Conservation (phyloP, 1,284 basidiomycete species). For the Flammula alnicola region DNA sequence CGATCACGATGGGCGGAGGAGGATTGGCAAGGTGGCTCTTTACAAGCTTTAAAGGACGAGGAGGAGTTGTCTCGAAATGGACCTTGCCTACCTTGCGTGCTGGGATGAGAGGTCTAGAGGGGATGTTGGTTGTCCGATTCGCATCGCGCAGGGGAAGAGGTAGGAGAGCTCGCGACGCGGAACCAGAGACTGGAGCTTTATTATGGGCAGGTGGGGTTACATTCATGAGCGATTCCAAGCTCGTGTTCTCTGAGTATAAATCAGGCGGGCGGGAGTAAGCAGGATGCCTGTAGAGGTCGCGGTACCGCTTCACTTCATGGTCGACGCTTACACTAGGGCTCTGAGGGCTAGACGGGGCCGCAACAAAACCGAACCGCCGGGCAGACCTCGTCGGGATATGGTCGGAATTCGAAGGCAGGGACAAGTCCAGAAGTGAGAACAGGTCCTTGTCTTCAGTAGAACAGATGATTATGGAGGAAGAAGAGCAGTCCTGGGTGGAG, state of each 20-base stretch:
- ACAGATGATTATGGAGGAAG: constrained; percentile 3
- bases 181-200: not conserved
- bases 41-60: not conserved
- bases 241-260: constrained; percentile 6
- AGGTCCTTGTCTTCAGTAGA: constrained; percentile 4
- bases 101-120: not conserved
- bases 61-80: not conserved
- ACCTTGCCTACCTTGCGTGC: not conserved
- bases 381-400: not conserved
- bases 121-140: not conserved
- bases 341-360: not conserved
- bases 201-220: not conserved
- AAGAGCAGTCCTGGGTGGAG: not conserved
- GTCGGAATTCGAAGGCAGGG: not conserved
- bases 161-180: not conserved
- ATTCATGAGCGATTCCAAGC: constrained; percentile 4
- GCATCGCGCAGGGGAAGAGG: not conserved
- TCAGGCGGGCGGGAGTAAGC: constrained; percentile 17
- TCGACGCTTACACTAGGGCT: not conserved
- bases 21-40: not conserved
- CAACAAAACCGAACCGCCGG: constrained; percentile 4
- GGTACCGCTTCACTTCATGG: constrained; percentile 13
- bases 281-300: constrained; percentile 16
- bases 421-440: not conserved
- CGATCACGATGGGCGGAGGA: constrained; percentile 20